Conservation (phyloP, 257 asterid genomes). For the Solanum habrochaites region DNA sequence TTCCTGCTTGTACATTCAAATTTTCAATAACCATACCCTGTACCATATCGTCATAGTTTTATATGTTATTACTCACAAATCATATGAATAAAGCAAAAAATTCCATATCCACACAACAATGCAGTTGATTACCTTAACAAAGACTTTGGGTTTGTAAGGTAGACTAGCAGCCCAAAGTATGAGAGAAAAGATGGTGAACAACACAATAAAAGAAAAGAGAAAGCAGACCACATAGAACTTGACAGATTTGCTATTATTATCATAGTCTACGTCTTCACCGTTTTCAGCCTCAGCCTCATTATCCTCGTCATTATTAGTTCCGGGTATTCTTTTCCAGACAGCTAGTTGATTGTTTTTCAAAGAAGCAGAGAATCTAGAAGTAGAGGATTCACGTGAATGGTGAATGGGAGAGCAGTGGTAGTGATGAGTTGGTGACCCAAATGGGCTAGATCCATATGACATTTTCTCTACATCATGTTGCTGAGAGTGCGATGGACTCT, state of each 20-base stretch:
- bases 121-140: slow-evolving; percentile 44
- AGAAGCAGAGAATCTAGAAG: slow-evolving; percentile 68
- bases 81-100: no score
- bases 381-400: slow-evolving; percentile 91
- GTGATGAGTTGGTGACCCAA: slow-evolving; percentile 66
- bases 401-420: slow-evolving; percentile 85
- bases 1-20: slow-evolving; percentile 86
- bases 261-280: slow-evolving; percentile 28
- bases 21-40: slow-evolving; percentile 62
- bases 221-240: slow-evolving; percentile 55
- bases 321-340: slow-evolving; percentile 57
- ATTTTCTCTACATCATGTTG: slow-evolving; percentile 59
- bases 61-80: no score
- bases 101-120: background rate
- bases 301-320: background rate
- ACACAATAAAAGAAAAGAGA: slow-evolving; percentile 38
- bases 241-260: slow-evolving; percentile 7
- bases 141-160: slow-evolving; percentile 41
- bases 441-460: slow-evolving; percentile 79
- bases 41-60: background rate
- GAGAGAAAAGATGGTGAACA: slow-evolving; percentile 45
- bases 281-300: slow-evolving; percentile 20
- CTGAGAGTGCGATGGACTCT: slow-evolving; percentile 80
- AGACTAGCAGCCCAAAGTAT: slow-evolving; percentile 82
- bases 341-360: slow-evolving; percentile 25